Evolutionary conservation across 2,329 filamentous ascomycete genomes (phyloP), one percentile per base, ranked within the genome.

Genomic region (Trichoderma koningiopsis): DNA sequence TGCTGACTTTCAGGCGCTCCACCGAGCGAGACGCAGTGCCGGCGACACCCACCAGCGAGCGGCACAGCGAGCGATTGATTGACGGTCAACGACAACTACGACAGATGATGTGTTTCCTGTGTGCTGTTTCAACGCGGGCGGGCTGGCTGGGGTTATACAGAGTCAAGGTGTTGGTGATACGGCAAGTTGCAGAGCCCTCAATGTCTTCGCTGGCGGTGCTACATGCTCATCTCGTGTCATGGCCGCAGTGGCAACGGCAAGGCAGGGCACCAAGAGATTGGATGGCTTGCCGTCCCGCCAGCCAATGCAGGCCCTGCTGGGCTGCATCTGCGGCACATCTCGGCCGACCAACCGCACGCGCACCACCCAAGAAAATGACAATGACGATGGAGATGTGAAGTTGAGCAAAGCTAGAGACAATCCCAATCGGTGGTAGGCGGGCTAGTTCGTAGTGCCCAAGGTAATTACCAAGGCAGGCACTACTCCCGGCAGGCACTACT

Each of bases 11-110:
- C 56, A 33, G 56, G 56, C 56, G 56, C 64, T 60, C 64, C 64
- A 60, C 64, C 29, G n/a, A 40, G 19, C 35, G 61, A 64, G 37
- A 60, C 37, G 64, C 43, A 67, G 22, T 55, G 68, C 60, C 61
- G 56, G 64, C 61, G 27, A 35, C 57, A 53, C 19, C 58, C 47
- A 59, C 49, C 53, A 62, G 57, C 52, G 37, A 62, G 57, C 52
- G 53, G 19, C 49, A 43, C 47, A 58, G 56, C n/a, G 31, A 35
- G 55, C 16, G 16, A 43, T n/a, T n/a, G 40, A 43, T 43, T 43
- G 40, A 43, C 6, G 40, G 40, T 8, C 40, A 43, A 43, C 40
- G 40, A 7, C 40, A 43, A 43, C 40, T 43, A n/a, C 19, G 40
- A n/a, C 37, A 19, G 19, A 43, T 43, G 11, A 43, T 43, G 7